Percentiles rank a stretch among this genome's conserved stretches.
Evolutionary conservation across 306 rosid species (phyloP).

Genomic region (Clitoria ternatea): DNA sequence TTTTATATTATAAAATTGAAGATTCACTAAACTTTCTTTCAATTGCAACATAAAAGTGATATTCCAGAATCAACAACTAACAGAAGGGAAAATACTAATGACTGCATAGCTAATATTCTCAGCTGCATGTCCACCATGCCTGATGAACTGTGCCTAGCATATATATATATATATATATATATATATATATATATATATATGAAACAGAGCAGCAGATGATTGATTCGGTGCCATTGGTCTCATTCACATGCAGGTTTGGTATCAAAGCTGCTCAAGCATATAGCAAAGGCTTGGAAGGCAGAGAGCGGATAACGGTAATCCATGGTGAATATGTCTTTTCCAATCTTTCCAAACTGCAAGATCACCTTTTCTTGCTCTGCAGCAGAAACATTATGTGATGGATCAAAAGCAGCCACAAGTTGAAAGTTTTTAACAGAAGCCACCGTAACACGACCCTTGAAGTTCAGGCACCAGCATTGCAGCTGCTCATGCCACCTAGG

Average conservation of each 20-base stretch:
- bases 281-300: constrained; percentile 81
- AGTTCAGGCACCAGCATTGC: constrained; percentile 90
- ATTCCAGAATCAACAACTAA: constrained; percentile 32
- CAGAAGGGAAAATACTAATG: constrained; percentile 25
- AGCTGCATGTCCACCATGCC: constrained; percentile 26
- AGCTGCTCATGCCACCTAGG: constrained; percentile 95
- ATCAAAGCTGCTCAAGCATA: constrained; percentile 92
- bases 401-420: constrained; percentile 69
- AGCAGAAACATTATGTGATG: constrained; percentile 54
- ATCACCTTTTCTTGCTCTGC: constrained; percentile 76
- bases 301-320: constrained; percentile 91
- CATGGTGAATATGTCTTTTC: constrained; percentile 84
- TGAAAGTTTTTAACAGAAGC: constrained; percentile 93
- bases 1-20: constrained; percentile 16
- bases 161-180: neutral
- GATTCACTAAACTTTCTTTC: constrained; percentile 35
- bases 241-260: constrained; percentile 90
- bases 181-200: neutral
- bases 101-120: constrained; percentile 32
- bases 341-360: constrained; percentile 85
- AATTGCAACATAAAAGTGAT: constrained; percentile 39
- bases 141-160: constrained; percentile 26
- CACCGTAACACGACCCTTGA: constrained; percentile 84
- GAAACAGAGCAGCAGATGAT: too few species aligned
- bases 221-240: constrained; percentile 20